Evolutionary conservation across 192 early-diverging fungal species (phyloP), one percentile per base, ranked within the genome.

Genomic region (Mortierella antarctica): DNA sequence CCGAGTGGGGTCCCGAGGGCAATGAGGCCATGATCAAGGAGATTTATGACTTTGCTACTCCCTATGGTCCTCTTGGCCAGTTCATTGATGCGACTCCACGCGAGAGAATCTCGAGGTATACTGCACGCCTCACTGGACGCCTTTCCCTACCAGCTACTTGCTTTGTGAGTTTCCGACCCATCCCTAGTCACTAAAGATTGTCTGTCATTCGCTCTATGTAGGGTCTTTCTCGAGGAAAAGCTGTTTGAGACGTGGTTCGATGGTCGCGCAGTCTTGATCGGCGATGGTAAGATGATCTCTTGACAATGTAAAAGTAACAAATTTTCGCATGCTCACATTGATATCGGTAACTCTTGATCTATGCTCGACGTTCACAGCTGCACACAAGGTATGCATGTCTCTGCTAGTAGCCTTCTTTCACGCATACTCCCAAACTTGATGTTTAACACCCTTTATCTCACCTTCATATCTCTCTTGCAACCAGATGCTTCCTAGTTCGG

Each of bases 181-280:
- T 2, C 31, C 31, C 31, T 31, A 2, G 31, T 31, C 31, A 3
- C 31, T 31, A 31, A 31, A 31, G 31, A 3, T 31, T 31, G 31
- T 31, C 31, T 3, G 31, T 31, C 31, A 31, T 31, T 31, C 3
- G 31, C 31, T 31, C 31, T 31, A 31, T 31, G 31, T 9, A 62
- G 41, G 14, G 74, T 76, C 47, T 76, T 68, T 31, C 62, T 76
- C 18, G 74, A 76, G 17, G 74, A 76, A 42, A 76, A 76, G 66
- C 52, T 76, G 65, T 76, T 76, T 67, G 74, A 76, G 74, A 76
- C 74, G 23, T 76, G 74, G 74, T 51, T 56, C n/a, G n/a, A 63
- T 49, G 55, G 61, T 12, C 53, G 65, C 4, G 44, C 67, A 6
- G 56, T 76, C 47, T 46, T 76, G 15, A 76, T 76, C 39, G 74